phyloP scores from a whole-genome alignment of 2,329 filamentous ascomycete species.

The Cladosporium phlei region DNA sequence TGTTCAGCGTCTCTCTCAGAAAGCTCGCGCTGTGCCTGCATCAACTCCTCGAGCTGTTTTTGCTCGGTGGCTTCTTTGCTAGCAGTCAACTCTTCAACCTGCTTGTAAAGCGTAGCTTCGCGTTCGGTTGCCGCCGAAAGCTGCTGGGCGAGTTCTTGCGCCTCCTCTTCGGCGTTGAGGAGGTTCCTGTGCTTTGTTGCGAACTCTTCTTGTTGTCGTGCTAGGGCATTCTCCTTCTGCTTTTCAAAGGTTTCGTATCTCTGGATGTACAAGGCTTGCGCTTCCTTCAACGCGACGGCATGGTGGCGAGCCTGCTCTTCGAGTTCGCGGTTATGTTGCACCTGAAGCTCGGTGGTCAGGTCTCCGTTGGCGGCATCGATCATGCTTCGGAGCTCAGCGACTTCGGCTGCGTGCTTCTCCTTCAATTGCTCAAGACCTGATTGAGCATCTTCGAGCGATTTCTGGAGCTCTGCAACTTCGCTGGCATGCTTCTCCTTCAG shows the following conservation, averaged over 20 bases:
- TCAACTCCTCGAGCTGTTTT: neutral
- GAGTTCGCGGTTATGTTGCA: conserved; percentile 7
- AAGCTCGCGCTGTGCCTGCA: neutral
- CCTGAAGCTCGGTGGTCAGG: conserved; percentile 6
- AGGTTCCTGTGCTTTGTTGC: conserved; percentile 8
- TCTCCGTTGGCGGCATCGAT: conserved; percentile 10
- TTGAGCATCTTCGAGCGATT: conserved; percentile 7
- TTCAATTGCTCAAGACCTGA: too few relatives aligned
- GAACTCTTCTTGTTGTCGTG: conserved; percentile 6
- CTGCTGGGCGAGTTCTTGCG: conserved; percentile 9
- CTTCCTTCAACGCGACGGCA: conserved; percentile 6
- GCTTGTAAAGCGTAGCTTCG: conserved; percentile 13
- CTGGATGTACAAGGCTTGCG: conserved; percentile 2
- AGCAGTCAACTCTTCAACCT: conserved; percentile 1
- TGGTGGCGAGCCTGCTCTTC: conserved; percentile 6
- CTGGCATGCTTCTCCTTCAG: conserved; percentile 18
- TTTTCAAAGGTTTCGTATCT: conserved; percentile 9
- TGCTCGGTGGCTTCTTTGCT: neutral
- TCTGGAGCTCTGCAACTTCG: conserved; percentile 12
- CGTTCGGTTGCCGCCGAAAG: conserved; percentile 15
- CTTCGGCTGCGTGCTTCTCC: conserved; percentile 16
- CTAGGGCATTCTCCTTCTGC: conserved; percentile 11
- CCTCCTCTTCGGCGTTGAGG: conserved; percentile 1
- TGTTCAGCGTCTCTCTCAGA: neutral
- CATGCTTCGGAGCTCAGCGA: conserved; percentile 7